A percentile compares a stretch with the other conserved stretches of the same genome.
Evolutionary conservation across 2,329 filamentous ascomycete genomes (phyloP).

Genomic region (Teratosphaeria destructans): DNA sequence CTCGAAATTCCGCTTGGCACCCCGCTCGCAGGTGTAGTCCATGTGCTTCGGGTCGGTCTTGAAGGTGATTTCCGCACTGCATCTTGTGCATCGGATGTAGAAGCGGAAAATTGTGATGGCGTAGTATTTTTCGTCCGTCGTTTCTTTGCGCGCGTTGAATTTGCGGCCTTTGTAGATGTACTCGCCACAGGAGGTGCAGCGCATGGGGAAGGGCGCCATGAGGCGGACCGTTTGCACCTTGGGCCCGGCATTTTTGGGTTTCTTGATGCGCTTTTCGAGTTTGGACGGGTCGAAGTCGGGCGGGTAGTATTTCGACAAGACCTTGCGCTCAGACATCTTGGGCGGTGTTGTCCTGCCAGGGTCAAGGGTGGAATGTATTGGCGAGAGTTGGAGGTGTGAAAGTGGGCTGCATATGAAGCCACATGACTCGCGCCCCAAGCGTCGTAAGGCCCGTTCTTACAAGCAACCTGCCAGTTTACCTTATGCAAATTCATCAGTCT

Average conservation of each 20-base stretch:
- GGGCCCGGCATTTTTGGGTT: conserved; percentile 61
- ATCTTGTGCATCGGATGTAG: conserved; percentile 73
- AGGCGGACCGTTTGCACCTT: conserved; percentile 78
- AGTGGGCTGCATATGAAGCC: no score
- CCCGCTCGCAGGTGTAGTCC: conserved; percentile 73
- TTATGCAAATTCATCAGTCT: no score
- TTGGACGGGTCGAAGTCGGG: conserved; percentile 83
- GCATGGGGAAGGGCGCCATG: conserved; percentile 81
- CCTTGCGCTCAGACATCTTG: conserved; percentile 76
- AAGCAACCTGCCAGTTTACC: no score
- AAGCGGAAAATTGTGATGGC: conserved; percentile 80
- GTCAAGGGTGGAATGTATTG: no score
- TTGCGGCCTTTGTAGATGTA: conserved; percentile 91
- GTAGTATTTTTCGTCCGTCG: conserved; percentile 80
- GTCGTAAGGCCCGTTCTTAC: no score
- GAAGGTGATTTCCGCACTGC: conserved; percentile 80
- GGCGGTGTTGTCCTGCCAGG: not conserved
- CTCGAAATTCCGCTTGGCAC: conserved; percentile 88
- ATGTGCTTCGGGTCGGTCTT: conserved; percentile 90
- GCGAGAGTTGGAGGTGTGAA: no score
- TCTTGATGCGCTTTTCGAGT: conserved; percentile 51
- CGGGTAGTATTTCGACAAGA: conserved; percentile 57
- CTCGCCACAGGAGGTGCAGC: conserved; percentile 59
- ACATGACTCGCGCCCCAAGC: no score
- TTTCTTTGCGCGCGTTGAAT: conserved; percentile 93